Base-by-base conservation (phyloP, 2,329 filamentous ascomycete species). In the Ophiocordyceps camponoti-floridani region DNA sequence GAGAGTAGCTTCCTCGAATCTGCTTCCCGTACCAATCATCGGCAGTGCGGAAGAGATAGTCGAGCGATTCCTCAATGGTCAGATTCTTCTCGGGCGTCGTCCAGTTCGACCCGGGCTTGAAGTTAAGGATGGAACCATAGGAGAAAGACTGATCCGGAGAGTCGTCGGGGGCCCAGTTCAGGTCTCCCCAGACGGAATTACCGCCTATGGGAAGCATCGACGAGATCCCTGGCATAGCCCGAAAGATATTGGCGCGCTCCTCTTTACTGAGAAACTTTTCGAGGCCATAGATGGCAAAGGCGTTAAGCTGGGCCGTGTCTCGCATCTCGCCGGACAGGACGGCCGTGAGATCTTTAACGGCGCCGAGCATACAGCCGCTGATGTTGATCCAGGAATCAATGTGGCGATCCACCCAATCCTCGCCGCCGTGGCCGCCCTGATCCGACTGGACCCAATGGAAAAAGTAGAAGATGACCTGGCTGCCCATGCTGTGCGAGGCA, bases 381-480 rank as follows among this genome's bases (percentile, higher is more conserved):
- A 98, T 87, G 59, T 98, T 98, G 67, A 98, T 93, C 88, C 93
- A 98, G 3, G 85, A 83, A 51, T 93, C 91, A 44, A 98, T 70
- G 56, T 95, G 75, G 16, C 73, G 74, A 47, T 98, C 88, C 0
- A 98, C 89, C 91, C 91, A 98, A 44, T 77, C 73, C 35, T 80
- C 71, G 1, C 91, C 89, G 1, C 87, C 89, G 18, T 77, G 77
- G 4, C 91, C 91, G 5, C 84, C 84, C 44, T 79, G 70, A 2
- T 81, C 73, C 44, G 76, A 76, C 14, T 94, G 84, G 1, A 94
- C 91, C 79, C 79, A 82, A 51, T 80, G 77, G 48, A 88, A 75
- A 53, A 80, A 83, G 59, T 82, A 93, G 61, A 93, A 89, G 5
- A 93, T 67, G 1, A 98, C 89, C 58, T 96, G 91, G 41, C 86